Base-by-base conservation (phyloP, 2,329 filamentous ascomycete genomes). In the Helotiales sp. region DNA sequence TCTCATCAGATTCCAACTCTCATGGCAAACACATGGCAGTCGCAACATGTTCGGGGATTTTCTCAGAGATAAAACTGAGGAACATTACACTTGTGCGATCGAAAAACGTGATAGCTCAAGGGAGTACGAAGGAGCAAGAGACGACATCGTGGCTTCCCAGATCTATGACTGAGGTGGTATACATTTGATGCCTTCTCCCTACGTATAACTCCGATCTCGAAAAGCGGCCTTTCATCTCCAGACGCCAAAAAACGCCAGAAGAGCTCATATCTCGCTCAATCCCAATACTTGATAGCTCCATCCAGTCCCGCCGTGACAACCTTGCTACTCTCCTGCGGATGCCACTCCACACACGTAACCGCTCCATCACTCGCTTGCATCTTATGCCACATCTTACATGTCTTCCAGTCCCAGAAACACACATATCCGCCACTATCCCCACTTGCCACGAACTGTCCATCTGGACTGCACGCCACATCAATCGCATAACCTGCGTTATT, bases 351-450 rank as follows among this genome's bases (percentile, higher is more conserved):
- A 65, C 88, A 90, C n/a, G 91, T 91, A 54, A 97, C 81, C 5
- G 93, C 86, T 53, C 88, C 84, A 54, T 91, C 92, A 58, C 90
- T 86, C 24, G 91, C 93, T 75, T 89, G 85, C 64, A 99, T 85
- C 81, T 98, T 98, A 76, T 96, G 91, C 76, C 91, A 96, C 92
- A 99, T 93, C 77, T 97, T 98, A 74, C 93, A 96, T 36, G 92
- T 97, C 83, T 99, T 99, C 91, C 93, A 99, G 75, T 98, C 95
- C 91, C 93, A 99, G 77, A 98, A 97, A 75, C 90, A 96, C 48
- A 96, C 86, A 69, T 85, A 97, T 33, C 96, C 95, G 15, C 85
- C 91, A 52, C 86, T 90, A 73, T 99, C 95, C 61, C 95, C 95
- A 17, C 85, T 90, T 19, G 86, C 88, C 54, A 99, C 79, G 72